Evolutionary conservation across 306 rosid genomes (phyloP).

Genomic region (Oemleria cerasiformis): DNA sequence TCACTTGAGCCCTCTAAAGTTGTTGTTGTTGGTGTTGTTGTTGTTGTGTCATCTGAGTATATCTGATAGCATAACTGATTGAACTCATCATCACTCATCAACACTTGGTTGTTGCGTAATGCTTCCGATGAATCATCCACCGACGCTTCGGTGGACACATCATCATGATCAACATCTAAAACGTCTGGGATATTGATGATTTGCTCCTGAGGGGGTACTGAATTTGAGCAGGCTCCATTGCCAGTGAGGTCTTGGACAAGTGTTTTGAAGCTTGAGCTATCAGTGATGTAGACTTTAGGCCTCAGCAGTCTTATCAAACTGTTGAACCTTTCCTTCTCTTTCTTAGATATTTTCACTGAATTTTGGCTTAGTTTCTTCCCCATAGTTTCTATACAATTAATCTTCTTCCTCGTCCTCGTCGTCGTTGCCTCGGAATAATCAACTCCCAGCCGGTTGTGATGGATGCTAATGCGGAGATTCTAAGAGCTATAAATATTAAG

Average conservation of each 20-base stretch:
- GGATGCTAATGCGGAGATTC: constrained; percentile 42
- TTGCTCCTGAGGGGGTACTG: not conserved
- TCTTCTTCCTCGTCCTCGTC: too few relatives aligned
- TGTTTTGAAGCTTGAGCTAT: constrained; percentile 38
- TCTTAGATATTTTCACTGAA: constrained; percentile 22
- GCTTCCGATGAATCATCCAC: not conserved
- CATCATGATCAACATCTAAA: constrained; percentile 19
- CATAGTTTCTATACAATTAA: constrained; percentile 24
- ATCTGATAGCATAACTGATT: constrained; percentile 18
- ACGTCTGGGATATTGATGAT: constrained; percentile 6
- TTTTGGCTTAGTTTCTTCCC: constrained; percentile 34
- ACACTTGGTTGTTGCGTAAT: constrained; percentile 8
- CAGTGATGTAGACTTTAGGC: constrained; percentile 47
- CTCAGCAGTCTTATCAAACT: constrained; percentile 30
- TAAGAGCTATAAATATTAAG: constrained; percentile 37
- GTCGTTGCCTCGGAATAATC: constrained; percentile 32
- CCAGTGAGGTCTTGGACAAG: constrained; percentile 49
- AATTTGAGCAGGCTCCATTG: constrained; percentile 10
- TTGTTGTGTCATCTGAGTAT: constrained; percentile 7
- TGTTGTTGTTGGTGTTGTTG: not conserved
- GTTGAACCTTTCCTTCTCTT: constrained; percentile 26
- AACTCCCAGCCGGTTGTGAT: constrained; percentile 30
- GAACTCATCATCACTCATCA: constrained; percentile 6
- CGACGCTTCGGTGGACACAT: constrained; percentile 17
- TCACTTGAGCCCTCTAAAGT: constrained; percentile 4